These are phyloP conservation scores for Cladorrhinum sp. DNA, from an alignment of 2,329 filamentous ascomycete genomes.

Conservation along the genomic window DNA sequence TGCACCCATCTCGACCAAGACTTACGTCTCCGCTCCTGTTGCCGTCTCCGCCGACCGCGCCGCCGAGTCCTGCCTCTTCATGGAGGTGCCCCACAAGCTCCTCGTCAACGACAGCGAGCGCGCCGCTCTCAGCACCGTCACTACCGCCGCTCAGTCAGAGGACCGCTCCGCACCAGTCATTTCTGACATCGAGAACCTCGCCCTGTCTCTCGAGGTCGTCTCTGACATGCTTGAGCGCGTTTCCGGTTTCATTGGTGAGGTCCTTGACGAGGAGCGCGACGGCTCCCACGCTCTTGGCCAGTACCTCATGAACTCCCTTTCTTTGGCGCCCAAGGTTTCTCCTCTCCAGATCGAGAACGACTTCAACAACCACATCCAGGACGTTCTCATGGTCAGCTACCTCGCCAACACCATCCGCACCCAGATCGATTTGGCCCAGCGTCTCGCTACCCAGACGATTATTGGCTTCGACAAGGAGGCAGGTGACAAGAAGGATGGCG, in stretches of 20 bases:
- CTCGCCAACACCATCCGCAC: slow-evolving; percentile 98
- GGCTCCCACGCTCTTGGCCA: slow-evolving; percentile 91
- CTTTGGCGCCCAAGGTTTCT: slow-evolving; percentile 92
- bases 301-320: slow-evolving; percentile 90
- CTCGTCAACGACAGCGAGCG: slow-evolving; percentile 68
- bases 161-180: slow-evolving; percentile 69
- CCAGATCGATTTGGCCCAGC: slow-evolving; percentile 96
- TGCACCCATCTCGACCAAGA: slow-evolving; percentile 81
- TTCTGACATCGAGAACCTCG: slow-evolving; percentile 85
- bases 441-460: slow-evolving; percentile 77
- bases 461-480: slow-evolving; percentile 42
- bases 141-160: slow-evolving; percentile 76
- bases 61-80: slow-evolving; percentile 94
- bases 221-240: slow-evolving; percentile 87
- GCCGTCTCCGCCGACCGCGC: slow-evolving; percentile 93
- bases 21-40: slow-evolving; percentile 94
- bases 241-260: slow-evolving; percentile 85
- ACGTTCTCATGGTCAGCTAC: slow-evolving; percentile 97
- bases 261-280: slow-evolving; percentile 88
- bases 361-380: slow-evolving; percentile 99
- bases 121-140: slow-evolving; percentile 73
- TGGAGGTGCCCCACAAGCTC: slow-evolving; percentile 93
- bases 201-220: slow-evolving; percentile 82
- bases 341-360: slow-evolving; percentile 86
- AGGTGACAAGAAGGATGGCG: slow-evolving; percentile 44